phyloP scores from a whole-genome alignment of 345 rosid species.

The Citrus medica region DNA sequence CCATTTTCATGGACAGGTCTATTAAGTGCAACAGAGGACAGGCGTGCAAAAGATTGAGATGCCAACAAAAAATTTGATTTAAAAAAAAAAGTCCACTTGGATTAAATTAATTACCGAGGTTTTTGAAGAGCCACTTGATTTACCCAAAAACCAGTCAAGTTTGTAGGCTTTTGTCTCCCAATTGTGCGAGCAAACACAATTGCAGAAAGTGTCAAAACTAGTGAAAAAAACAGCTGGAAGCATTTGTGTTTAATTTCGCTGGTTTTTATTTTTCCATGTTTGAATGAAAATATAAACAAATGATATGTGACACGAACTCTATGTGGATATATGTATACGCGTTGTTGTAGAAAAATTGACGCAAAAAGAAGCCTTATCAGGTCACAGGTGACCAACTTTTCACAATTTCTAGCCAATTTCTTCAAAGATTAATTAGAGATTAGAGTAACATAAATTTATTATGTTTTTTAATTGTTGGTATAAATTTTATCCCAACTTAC shows the following conservation, averaged over 20 bases:
- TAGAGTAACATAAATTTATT: no score
- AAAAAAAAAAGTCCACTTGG: neutral
- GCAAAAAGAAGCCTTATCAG: neutral
- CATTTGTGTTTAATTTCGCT: neutral
- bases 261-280: neutral
- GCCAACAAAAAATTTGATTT: neutral
- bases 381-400: neutral
- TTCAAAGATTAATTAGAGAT: neutral
- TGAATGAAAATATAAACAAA: no score
- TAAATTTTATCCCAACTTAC: no score
- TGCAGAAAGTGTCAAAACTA: slow-evolving; percentile 3
- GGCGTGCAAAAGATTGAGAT: neutral
- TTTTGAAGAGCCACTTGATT: slow-evolving; percentile 13
- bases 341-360: neutral
- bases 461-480: no score
- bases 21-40: neutral
- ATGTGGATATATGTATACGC: neutral
- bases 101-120: neutral
- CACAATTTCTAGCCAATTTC: neutral
- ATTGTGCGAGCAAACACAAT: neutral
- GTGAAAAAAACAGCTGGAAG: neutral
- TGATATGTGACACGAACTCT: neutral
- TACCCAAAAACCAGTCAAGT: slow-evolving; percentile 28
- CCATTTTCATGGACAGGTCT: neutral
- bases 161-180: slow-evolving; percentile 6